Conservation (phyloP, 2,329 filamentous ascomycete species). For the Diplodia intermedia region DNA sequence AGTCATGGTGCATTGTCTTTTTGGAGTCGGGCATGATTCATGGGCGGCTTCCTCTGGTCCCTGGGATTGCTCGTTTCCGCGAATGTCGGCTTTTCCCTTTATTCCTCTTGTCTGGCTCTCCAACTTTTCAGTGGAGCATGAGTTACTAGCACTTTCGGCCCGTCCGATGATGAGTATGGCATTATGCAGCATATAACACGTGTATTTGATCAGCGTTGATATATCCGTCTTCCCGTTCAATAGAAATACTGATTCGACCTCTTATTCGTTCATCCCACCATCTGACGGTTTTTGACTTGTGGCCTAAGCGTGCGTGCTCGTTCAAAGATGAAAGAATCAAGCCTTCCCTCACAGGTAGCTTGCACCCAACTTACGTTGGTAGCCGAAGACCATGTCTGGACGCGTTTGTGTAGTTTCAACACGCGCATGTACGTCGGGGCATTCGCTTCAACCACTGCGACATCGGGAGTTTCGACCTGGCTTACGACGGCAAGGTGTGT, state of each 20-base stretch:
- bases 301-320: no score
- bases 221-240: background rate
- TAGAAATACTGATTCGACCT: background rate
- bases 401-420: no score
- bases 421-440: no score
- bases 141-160: background rate
- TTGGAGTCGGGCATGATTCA: background rate
- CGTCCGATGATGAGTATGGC: background rate
- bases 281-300: no score
- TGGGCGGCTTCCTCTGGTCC: slow-evolving; percentile 15
- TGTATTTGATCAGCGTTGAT: background rate
- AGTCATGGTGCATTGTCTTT: slow-evolving; percentile 26
- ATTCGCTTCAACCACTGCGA: no score
- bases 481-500: background rate
- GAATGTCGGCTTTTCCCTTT: background rate
- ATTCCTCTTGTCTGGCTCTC: background rate
- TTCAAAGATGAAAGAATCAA: background rate
- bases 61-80: background rate
- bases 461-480: background rate
- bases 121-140: background rate
- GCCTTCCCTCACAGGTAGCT: no score
- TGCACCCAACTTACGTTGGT: no score
- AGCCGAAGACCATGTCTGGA: no score
- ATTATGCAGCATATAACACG: slow-evolving; percentile 1
- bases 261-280: no score